phyloP scores from a whole-genome alignment of 129 eudicot genomes.

The Flaveria robusta region DNA sequence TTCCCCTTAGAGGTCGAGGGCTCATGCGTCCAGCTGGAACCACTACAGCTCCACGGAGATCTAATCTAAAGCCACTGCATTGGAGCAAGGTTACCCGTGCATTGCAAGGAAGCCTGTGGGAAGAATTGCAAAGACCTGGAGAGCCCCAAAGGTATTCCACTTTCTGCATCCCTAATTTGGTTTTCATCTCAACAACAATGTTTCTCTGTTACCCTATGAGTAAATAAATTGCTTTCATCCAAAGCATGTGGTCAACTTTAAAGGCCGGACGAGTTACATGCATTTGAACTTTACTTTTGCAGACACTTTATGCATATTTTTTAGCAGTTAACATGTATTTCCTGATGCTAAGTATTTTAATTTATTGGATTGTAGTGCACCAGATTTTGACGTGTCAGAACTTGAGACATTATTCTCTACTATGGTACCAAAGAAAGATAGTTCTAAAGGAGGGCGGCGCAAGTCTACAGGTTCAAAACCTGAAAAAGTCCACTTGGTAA shows the following conservation, averaged over 20 bases:
- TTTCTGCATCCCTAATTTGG: slow-evolving; percentile 24
- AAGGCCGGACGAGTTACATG: neutral
- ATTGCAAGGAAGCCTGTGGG: slow-evolving; percentile 94
- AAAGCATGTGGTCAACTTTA: neutral
- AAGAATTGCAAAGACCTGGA: slow-evolving; percentile 78
- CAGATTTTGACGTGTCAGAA: slow-evolving; percentile 86
- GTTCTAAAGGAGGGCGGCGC: slow-evolving; percentile 66
- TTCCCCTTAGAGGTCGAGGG: slow-evolving; percentile 72
- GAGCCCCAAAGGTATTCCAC: slow-evolving; percentile 65
- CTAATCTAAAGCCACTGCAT: slow-evolving; percentile 83
- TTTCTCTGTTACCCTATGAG: neutral
- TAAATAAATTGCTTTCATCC: slow-evolving; percentile 2
- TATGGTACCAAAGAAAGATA: slow-evolving; percentile 63
- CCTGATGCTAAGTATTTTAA: slow-evolving; percentile 14
- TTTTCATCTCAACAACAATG: slow-evolving; percentile 7
- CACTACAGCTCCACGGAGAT: slow-evolving; percentile 60
- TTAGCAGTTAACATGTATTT: neutral
- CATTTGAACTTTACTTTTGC: neutral
- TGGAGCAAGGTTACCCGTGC: slow-evolving; percentile 97
- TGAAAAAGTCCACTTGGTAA: slow-evolving; percentile 86
- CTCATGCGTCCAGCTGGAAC: slow-evolving; percentile 52
- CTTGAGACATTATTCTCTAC: slow-evolving; percentile 90
- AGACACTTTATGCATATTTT: neutral
- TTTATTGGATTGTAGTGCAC: slow-evolving; percentile 53
- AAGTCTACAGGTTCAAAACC: slow-evolving; percentile 83